Evolutionary conservation across 2,329 filamentous ascomycete species (phyloP).

Genomic region (Talaromyces funiculosus): DNA sequence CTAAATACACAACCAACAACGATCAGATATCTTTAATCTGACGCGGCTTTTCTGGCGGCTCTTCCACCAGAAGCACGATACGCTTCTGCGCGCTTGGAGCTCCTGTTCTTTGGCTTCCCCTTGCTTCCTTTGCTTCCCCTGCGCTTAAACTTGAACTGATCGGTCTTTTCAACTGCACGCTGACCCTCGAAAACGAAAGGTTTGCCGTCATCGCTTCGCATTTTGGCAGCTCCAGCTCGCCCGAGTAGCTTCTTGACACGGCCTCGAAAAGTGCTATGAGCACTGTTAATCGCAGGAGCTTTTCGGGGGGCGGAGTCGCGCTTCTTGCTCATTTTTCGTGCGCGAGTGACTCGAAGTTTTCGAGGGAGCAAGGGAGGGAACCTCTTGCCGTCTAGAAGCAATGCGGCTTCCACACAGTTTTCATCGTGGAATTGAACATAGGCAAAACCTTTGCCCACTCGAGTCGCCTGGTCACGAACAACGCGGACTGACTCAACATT

Average conservation of each 20-base stretch:
- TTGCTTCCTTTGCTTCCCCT: conserved; percentile 35
- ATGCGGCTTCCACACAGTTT: conserved; percentile 84
- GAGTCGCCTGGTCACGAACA: conserved; percentile 78
- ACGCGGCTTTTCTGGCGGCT: not conserved
- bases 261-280: conserved; percentile 33
- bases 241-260: conserved; percentile 36
- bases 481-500: conserved; percentile 91
- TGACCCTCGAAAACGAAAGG: conserved; percentile 43
- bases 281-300: conserved; percentile 20
- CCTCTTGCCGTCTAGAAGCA: conserved; percentile 82
- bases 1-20: not conserved
- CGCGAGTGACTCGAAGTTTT: conserved; percentile 75
- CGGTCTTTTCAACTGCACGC: conserved; percentile 30
- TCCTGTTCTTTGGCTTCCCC: conserved; percentile 38
- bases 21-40: not conserved
- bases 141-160: conserved; percentile 30
- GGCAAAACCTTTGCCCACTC: conserved; percentile 93
- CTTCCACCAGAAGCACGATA: conserved; percentile 33
- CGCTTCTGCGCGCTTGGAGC: conserved; percentile 38
- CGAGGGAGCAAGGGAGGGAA: conserved; percentile 93
- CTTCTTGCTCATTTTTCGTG: conserved; percentile 61
- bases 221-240: conserved; percentile 33
- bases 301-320: conserved; percentile 17
- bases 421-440: conserved; percentile 94
- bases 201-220: conserved; percentile 27